phyloP scores from a whole-genome alignment of 345 rosid species.

The Gossypium turneri region DNA sequence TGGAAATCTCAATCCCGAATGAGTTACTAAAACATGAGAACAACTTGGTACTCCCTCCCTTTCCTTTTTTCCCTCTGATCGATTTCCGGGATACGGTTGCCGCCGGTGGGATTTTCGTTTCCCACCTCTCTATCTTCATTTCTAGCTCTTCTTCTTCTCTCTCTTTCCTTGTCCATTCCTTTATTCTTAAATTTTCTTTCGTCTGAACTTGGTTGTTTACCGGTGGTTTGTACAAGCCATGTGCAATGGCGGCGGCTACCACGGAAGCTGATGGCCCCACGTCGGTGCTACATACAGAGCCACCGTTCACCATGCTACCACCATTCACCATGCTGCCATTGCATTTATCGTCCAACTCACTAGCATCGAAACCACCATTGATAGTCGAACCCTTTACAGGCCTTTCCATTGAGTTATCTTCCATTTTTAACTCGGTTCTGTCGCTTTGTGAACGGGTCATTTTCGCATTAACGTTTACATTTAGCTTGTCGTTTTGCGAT shows the following conservation, averaged over 20 bases:
- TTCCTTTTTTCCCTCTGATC: neutral
- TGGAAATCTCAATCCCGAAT: slow-evolving; percentile 75
- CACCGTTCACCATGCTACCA: slow-evolving; percentile 49
- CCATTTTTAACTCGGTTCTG: slow-evolving; percentile 44
- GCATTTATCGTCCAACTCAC: slow-evolving; percentile 8
- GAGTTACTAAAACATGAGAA: slow-evolving; percentile 83
- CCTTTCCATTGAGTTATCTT: slow-evolving; percentile 12
- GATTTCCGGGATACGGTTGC: slow-evolving; percentile 16
- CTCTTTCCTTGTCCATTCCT: slow-evolving; percentile 50
- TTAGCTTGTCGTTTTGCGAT: neutral
- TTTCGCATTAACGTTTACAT: neutral
- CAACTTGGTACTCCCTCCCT: slow-evolving; percentile 31
- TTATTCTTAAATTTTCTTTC: slow-evolving; percentile 30
- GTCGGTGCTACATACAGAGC: slow-evolving; percentile 49
- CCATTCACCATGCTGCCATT: slow-evolving; percentile 54
- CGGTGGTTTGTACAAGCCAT: slow-evolving; percentile 60
- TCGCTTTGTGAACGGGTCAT: slow-evolving; percentile 68
- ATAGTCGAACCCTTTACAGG: slow-evolving; percentile 12
- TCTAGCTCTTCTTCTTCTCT: slow-evolving; percentile 42
- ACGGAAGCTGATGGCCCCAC: slow-evolving; percentile 95
- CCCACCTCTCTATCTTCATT: slow-evolving; percentile 71
- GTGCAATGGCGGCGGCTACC: slow-evolving; percentile 92
- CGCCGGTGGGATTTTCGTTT: slow-evolving; percentile 43
- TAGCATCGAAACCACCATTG: neutral
- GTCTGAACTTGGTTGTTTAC: slow-evolving; percentile 12